These are phyloP conservation scores for Sporisorium iseilematis-ciliati DNA, from an alignment of 1,284 basidiomycete species.

Conservation along the genomic window DNA sequence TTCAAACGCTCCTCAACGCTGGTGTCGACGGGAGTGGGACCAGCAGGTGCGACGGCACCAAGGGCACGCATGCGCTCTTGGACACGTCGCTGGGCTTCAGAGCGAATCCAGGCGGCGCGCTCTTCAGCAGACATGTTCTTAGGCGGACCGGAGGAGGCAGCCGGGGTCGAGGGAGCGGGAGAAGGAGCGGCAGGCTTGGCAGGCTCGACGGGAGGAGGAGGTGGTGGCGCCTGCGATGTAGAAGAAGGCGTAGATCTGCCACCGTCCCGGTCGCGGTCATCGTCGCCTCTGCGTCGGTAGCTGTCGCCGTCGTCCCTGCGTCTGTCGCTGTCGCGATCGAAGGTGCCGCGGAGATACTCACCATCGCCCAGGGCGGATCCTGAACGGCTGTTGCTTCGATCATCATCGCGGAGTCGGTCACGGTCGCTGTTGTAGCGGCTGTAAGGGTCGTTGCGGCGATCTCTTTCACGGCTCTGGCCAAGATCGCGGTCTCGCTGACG, in stretches of 20 bases:
- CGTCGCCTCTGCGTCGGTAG: constrained; percentile 27
- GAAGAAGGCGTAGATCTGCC: constrained; percentile 70
- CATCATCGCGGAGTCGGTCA: constrained; percentile 32
- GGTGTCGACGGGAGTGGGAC: constrained; percentile 51
- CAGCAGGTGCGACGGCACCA: constrained; percentile 76
- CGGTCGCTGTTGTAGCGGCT: constrained; percentile 50
- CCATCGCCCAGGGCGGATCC: constrained; percentile 46
- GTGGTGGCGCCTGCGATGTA: constrained; percentile 67
- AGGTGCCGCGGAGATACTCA: constrained; percentile 59
- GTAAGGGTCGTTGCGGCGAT: constrained; percentile 81
- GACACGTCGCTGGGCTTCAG: constrained; percentile 85
- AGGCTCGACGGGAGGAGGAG: constrained; percentile 66
- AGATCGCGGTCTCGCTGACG: constrained; percentile 76
- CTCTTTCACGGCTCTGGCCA: constrained; percentile 77
- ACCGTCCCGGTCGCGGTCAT: constrained; percentile 69
- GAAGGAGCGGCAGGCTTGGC: constrained; percentile 58
- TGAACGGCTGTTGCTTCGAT: constrained; percentile 24
- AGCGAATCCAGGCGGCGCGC: constrained; percentile 81
- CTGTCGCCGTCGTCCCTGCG: constrained; percentile 35
- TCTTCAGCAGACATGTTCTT: constrained; percentile 87
- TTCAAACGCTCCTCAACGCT: constrained; percentile 65
- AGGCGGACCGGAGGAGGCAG: constrained; percentile 74
- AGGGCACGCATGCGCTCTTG: constrained; percentile 88
- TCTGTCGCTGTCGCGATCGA: constrained; percentile 63
- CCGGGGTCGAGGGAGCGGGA: constrained; percentile 72